Conservation (phyloP, 2,329 filamentous ascomycete species). For the Penicillium sp. region DNA sequence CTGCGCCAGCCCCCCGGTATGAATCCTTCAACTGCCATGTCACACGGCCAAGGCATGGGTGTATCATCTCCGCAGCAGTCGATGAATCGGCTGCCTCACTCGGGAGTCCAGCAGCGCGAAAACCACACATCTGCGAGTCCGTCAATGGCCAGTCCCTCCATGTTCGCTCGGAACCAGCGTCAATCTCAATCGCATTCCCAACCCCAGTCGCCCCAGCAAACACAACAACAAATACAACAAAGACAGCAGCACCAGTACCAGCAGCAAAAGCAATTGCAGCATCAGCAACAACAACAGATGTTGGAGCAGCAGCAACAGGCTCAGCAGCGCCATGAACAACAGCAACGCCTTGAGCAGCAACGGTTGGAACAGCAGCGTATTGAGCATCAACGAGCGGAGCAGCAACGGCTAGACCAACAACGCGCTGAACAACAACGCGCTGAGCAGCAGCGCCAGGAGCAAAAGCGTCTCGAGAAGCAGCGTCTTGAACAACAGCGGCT, state of each 20-base stretch:
- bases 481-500: slow-evolving; percentile 22
- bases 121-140: slow-evolving; percentile 24
- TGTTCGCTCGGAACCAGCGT: slow-evolving; percentile 27
- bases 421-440: slow-evolving; percentile 16
- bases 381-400: slow-evolving; percentile 14
- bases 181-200: slow-evolving; percentile 26
- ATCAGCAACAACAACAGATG: slow-evolving; percentile 23
- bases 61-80: slow-evolving; percentile 38
- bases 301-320: slow-evolving; percentile 16
- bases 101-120: slow-evolving; percentile 26
- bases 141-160: slow-evolving; percentile 28
- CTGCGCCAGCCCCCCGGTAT: slow-evolving; percentile 32
- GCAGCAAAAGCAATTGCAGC: slow-evolving; percentile 19
- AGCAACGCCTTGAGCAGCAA: slow-evolving; percentile 19
- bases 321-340: slow-evolving; percentile 10
- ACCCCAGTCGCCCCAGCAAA: slow-evolving; percentile 34
- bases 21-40: slow-evolving; percentile 31
- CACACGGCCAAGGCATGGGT: slow-evolving; percentile 33
- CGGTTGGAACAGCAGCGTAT: slow-evolving; percentile 13
- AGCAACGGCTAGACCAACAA: slow-evolving; percentile 22
- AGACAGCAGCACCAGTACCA: slow-evolving; percentile 29
- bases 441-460: slow-evolving; percentile 14
- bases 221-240: slow-evolving; percentile 28
- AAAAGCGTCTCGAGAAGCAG: slow-evolving; percentile 20
- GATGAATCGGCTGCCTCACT: slow-evolving; percentile 33